These are phyloP conservation scores for Diaporthe humulicola DNA, from an alignment of 2,329 filamentous ascomycete species.

Conservation along the genomic window DNA sequence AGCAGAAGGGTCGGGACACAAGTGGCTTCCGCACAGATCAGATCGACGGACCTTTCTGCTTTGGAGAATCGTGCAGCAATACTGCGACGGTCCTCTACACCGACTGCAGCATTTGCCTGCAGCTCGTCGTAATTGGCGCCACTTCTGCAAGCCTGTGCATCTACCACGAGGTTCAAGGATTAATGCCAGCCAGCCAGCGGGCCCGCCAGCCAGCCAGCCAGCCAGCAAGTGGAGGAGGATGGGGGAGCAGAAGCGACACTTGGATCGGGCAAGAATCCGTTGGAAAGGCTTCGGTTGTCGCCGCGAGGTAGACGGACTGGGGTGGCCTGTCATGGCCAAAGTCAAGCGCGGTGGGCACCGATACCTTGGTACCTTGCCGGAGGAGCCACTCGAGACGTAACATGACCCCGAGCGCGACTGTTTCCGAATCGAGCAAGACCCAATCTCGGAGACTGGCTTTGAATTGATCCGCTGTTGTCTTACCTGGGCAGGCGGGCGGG, in stretches of 20 bases:
- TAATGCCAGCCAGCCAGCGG: conserved; percentile 23
- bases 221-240: conserved; percentile 25
- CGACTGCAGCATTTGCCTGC: conserved; percentile 35
- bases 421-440: conserved; percentile 28
- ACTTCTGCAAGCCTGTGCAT: conserved; percentile 21
- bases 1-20: conserved; percentile 28
- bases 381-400: conserved; percentile 29
- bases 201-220: not conserved
- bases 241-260: conserved; percentile 31
- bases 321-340: conserved; percentile 25
- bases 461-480: conserved; percentile 17
- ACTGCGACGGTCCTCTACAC: conserved; percentile 37
- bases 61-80: conserved; percentile 33
- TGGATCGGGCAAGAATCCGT: conserved; percentile 26
- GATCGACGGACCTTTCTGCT: conserved; percentile 33
- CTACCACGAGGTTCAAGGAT: conserved; percentile 40
- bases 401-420: conserved; percentile 28
- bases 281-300: conserved; percentile 36
- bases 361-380: conserved; percentile 1
- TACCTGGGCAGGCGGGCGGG: not conserved
- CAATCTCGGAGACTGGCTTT: conserved; percentile 32
- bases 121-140: conserved; percentile 36
- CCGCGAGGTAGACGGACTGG: conserved; percentile 28
- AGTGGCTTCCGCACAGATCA: conserved; percentile 30
- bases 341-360: conserved; percentile 1